A percentile compares a stretch with the other conserved stretches of the same genome.
These are phyloP conservation scores for Phytophthora pini DNA, from an alignment of 352 stramenopile genomes.

Conservation along the genomic window DNA sequence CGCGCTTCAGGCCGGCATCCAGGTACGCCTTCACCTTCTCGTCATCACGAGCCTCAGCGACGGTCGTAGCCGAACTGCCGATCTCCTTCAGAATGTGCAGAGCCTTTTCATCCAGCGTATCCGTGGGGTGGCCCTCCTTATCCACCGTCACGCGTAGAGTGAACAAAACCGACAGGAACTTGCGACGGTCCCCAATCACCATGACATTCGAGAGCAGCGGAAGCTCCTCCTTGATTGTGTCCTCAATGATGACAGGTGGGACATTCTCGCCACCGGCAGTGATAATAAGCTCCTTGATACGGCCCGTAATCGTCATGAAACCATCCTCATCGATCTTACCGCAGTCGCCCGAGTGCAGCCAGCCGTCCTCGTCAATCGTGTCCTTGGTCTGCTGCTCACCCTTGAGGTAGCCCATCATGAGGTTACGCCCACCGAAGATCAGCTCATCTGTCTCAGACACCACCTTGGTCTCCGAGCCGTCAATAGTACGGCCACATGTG, in stretches of 20 bases:
- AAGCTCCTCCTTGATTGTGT: slow-evolving; percentile 91
- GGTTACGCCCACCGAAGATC: slow-evolving; percentile 83
- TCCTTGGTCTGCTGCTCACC: slow-evolving; percentile 81
- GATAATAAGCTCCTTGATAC: slow-evolving; percentile 97
- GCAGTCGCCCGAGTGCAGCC: slow-evolving; percentile 94
- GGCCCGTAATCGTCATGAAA: slow-evolving; percentile 96
- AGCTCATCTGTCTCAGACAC: slow-evolving; percentile 72
- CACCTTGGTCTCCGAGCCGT: slow-evolving; percentile 67
- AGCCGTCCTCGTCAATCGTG: slow-evolving; percentile 93
- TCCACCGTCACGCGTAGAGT: slow-evolving; percentile 87
- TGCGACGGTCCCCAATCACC: slow-evolving; percentile 93
- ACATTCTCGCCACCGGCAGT: slow-evolving; percentile 97
- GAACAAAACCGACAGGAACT: slow-evolving; percentile 92
- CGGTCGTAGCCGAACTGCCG: slow-evolving; percentile 70
- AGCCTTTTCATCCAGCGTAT: slow-evolving; percentile 80
- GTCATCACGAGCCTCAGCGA: slow-evolving; percentile 69
- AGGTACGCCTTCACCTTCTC: slow-evolving; percentile 85
- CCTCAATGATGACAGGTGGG: slow-evolving; percentile 92
- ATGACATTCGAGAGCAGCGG: slow-evolving; percentile 91
- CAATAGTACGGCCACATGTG: slow-evolving; percentile 82
- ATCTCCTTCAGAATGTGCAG: slow-evolving; percentile 67
- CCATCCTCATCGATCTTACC: slow-evolving; percentile 90
- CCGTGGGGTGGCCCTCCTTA: slow-evolving; percentile 79
- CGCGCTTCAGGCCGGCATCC: slow-evolving; percentile 77
- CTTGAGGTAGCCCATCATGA: slow-evolving; percentile 92